phyloP scores from a whole-genome alignment of 2,329 filamentous ascomycete species.

The Fusarium nodosum region DNA sequence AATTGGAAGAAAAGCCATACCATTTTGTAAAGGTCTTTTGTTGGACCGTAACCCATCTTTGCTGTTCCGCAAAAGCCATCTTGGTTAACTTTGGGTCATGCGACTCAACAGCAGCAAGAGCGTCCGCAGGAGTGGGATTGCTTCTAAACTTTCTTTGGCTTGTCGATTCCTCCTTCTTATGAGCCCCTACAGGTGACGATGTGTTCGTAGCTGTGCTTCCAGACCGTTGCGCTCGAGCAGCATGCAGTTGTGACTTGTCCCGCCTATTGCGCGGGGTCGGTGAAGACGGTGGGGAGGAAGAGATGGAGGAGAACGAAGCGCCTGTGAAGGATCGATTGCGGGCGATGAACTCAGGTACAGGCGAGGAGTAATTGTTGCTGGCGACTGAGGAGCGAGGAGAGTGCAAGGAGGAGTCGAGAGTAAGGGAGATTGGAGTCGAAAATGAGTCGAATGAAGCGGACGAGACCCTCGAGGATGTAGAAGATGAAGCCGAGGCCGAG shows the following conservation, averaged over 20 bases:
- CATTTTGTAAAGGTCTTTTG: constrained; percentile 99
- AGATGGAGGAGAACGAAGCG: constrained; percentile 35
- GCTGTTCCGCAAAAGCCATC: constrained; percentile 75
- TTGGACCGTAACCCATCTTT: constrained; percentile 84
- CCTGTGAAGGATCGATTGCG: constrained; percentile 42
- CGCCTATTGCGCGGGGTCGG: constrained; percentile 57
- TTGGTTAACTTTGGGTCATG: constrained; percentile 66
- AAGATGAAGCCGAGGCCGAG: constrained; percentile 38
- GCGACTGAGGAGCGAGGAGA: constrained; percentile 26
- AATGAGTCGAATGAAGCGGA: constrained; percentile 43
- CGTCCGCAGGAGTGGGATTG: constrained; percentile 57
- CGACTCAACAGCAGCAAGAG: constrained; percentile 62
- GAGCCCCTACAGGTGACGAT: constrained; percentile 44
- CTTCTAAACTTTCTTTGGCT: constrained; percentile 50
- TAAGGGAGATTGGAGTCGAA: constrained; percentile 42
- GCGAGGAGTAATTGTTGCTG: constrained; percentile 29
- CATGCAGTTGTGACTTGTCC: constrained; percentile 65
- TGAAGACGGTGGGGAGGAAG: constrained; percentile 47
- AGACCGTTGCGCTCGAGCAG: constrained; percentile 62
- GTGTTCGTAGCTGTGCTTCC: constrained; percentile 53
- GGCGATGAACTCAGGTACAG: constrained; percentile 36
- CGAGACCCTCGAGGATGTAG: constrained; percentile 40
- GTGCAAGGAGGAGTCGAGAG: constrained; percentile 31
- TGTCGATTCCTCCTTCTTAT: constrained; percentile 44
- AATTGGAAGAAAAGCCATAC: constrained; percentile 45